Evolutionary conservation across 306 rosid genomes (phyloP), one percentile per base, ranked within the genome.

Genomic region (Rosa multiflora): DNA sequence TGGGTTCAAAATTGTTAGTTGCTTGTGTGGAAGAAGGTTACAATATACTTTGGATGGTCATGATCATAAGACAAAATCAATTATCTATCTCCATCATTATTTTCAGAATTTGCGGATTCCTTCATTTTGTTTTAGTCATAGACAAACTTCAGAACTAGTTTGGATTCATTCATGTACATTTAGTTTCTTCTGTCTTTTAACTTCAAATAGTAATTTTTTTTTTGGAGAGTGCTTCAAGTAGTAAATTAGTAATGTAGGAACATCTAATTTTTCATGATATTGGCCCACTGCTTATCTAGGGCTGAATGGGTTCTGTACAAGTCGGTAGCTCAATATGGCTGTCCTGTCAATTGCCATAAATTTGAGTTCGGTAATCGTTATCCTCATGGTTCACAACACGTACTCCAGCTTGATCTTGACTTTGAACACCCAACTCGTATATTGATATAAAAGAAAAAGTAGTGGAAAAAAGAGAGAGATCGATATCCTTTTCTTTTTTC

Each of bases 281-380:
- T 49, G 29, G 75, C 62, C 75, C 46, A 29, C 75, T 32, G 62
- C 75, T 70, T 70, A 46, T 35, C 55, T 44, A 46, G 74, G 74
- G 40, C n/a, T 70, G 56, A 46, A 48, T 70, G 52, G 11, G 42
- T 1, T 29, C 35, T 23, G n/a, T 5, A 17, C 32, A 32, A 51
- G 13, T 72, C 56, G 47, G 62, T 72, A 29, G 7, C 39, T 15
- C 42, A 29, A 62, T 62, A 59, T 59, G 15, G 43, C n/a, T 48
- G 75, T 48, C 26, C 20, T 48, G 26, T 71, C 61, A 48, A 47
- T 71, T 26, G 75, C 61, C 75, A 48, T 49, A 48, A 14, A 9
- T 59, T 10, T 59, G 15, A 59, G 6, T 47, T 71, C 4, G 32
- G 32, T 70, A 18, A 44, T 59, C 66, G 17, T n/a, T 32, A 43